Conservation (phyloP, 139 green algal genomes). For the Pleodorina starrii region DNA sequence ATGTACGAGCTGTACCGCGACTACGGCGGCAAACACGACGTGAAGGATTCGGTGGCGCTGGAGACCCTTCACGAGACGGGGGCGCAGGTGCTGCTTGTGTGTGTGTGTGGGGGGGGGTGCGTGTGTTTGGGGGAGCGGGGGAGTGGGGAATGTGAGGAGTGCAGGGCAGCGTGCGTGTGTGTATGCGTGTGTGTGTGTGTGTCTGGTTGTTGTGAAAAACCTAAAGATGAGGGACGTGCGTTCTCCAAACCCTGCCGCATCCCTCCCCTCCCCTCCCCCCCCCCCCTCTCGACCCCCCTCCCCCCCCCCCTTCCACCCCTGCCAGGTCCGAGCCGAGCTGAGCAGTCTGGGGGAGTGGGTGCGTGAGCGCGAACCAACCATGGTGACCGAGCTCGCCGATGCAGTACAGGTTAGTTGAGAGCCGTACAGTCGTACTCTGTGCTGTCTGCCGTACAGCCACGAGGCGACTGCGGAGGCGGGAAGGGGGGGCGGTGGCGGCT, state of each 20-base stretch:
- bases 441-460: too few relatives aligned
- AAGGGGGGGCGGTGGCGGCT: too few relatives aligned
- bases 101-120: not conserved
- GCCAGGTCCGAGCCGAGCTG: constrained; percentile 18
- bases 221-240: too few relatives aligned
- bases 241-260: not conserved
- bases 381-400: not conserved
- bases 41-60: constrained; percentile 50
- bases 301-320: not conserved
- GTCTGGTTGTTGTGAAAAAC: not conserved
- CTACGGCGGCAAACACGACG: constrained; percentile 54
- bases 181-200: not conserved
- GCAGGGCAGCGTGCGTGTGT: not conserved
- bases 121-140: not conserved
- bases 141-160: not conserved
- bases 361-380: not conserved
- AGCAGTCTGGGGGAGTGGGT: constrained; percentile 18
- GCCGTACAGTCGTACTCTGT: not conserved
- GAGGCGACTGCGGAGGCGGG: too few relatives aligned
- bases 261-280: not conserved
- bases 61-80: constrained; percentile 11
- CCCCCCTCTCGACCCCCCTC: not conserved
- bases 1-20: constrained; percentile 60
- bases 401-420: constrained; percentile 36
- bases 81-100: not conserved